Percentiles rank a stretch among this genome's conserved stretches.
phyloP scores from a whole-genome alignment of 257 asterid species.

The Scutellaria baicalensis region DNA sequence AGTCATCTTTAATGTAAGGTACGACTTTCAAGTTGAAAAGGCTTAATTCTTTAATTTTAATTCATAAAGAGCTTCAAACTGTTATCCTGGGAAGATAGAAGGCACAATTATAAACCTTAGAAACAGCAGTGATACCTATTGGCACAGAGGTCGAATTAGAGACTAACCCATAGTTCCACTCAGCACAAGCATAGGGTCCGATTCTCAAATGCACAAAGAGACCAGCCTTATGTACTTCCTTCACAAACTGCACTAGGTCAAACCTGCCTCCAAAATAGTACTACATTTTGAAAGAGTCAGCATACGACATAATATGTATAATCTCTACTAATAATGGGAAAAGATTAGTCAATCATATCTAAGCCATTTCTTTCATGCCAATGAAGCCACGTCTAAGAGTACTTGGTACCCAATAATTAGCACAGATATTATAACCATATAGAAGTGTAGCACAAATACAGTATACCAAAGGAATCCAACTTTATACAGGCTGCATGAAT shows the following conservation, averaged over 20 bases:
- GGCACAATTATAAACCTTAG: not conserved
- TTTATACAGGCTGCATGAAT: not conserved
- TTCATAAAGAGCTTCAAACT: not conserved
- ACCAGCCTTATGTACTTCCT: constrained; percentile 66
- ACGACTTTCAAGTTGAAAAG: not conserved
- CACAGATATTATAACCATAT: not conserved
- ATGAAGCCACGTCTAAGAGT: no score
- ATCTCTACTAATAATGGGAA: not conserved
- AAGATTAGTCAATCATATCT: no score
- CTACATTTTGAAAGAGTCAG: constrained; percentile 27
- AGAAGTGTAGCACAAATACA: not conserved
- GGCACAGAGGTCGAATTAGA: not conserved
- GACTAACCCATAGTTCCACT: constrained; percentile 82
- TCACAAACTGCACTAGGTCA: constrained; percentile 65
- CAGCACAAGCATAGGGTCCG: constrained; percentile 89
- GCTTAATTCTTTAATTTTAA: not conserved
- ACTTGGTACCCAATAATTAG: not conserved
- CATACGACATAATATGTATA: not conserved
- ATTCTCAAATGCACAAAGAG: constrained; percentile 65
- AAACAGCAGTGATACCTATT: not conserved
- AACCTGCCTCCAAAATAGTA: constrained; percentile 70
- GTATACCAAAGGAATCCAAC: not conserved
- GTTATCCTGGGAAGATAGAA: not conserved
- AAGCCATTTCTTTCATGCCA: no score
- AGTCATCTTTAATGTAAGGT: not conserved